A percentile compares a stretch with the other conserved stretches of the same genome.
These are phyloP conservation scores for Clavariopsis aquatica DNA, from an alignment of 495 filamentous ascomycete genomes.

Conservation along the genomic window DNA sequence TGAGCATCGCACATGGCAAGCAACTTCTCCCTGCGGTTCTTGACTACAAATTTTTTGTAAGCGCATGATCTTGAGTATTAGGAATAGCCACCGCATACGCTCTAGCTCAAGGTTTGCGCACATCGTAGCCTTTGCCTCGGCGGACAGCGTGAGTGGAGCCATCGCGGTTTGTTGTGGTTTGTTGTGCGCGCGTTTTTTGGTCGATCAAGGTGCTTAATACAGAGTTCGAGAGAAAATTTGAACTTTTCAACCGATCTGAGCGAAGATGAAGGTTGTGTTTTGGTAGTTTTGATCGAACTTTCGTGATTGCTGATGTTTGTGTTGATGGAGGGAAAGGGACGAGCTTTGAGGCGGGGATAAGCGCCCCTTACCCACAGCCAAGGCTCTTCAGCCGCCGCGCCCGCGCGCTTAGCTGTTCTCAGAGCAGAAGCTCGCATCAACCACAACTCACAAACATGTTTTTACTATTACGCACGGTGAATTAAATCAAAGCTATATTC, in stretches of 20 bases:
- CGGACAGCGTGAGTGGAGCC: conserved; percentile 82
- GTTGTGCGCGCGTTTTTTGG: neutral
- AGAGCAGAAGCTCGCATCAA: no score
- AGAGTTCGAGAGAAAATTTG: neutral
- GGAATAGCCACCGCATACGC: conserved; percentile 53
- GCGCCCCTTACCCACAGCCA: neutral
- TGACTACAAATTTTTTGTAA: conserved; percentile 58
- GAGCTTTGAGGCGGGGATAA: neutral
- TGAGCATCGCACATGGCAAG: conserved; percentile 88
- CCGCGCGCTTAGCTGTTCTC: no score
- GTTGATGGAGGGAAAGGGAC: neutral
- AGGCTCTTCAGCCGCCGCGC: neutral
- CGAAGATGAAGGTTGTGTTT: neutral
- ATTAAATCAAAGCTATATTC: no score
- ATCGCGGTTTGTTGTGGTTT: conserved; percentile 69
- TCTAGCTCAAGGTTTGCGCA: conserved; percentile 93
- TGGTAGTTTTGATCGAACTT: neutral
- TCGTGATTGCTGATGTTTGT: neutral
- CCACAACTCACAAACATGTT: no score
- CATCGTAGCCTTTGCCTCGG: conserved; percentile 53
- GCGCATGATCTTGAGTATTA: neutral
- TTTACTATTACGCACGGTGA: no score
- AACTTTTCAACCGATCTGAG: neutral
- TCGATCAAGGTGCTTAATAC: no score
- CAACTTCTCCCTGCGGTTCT: conserved; percentile 86